phyloP scores from a whole-genome alignment of 352 stramenopile genomes.

The Lagenidium giganteum region DNA sequence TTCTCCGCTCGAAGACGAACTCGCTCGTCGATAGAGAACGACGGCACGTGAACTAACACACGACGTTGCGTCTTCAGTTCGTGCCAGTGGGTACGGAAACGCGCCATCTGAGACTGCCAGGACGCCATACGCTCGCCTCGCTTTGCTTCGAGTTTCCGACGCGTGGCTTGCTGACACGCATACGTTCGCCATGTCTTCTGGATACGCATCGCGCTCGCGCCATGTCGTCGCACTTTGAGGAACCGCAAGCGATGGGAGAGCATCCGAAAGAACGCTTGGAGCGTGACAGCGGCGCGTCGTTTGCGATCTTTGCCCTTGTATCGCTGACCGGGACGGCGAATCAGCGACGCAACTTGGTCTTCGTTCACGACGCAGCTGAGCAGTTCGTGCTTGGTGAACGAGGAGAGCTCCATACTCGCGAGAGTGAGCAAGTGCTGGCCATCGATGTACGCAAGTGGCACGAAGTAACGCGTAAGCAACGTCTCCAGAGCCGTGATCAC shows the following conservation, averaged over 20 bases:
- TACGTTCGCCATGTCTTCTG: slow-evolving; percentile 59
- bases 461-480: slow-evolving; percentile 76
- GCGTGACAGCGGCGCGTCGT: slow-evolving; percentile 49
- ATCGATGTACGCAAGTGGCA: slow-evolving; percentile 84
- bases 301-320: slow-evolving; percentile 74
- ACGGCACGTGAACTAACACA: slow-evolving; percentile 80
- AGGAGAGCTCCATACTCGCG: slow-evolving; percentile 49
- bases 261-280: slow-evolving; percentile 77
- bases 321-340: slow-evolving; percentile 63
- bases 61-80: slow-evolving; percentile 40
- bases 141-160: slow-evolving; percentile 27
- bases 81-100: slow-evolving; percentile 44
- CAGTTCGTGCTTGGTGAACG: slow-evolving; percentile 54
- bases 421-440: slow-evolving; percentile 71
- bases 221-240: slow-evolving; percentile 27
- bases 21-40: slow-evolving; percentile 68
- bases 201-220: slow-evolving; percentile 45
- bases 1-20: slow-evolving; percentile 59
- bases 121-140: slow-evolving; percentile 27
- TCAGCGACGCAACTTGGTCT: slow-evolving; percentile 70
- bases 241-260: slow-evolving; percentile 38
- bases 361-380: slow-evolving; percentile 83
- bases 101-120: slow-evolving; percentile 46
- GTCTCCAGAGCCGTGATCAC: slow-evolving; percentile 67
- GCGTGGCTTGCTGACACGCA: slow-evolving; percentile 31